Conservation (phyloP, 208 protist species). For the Trypanosoma rangeli region DNA sequence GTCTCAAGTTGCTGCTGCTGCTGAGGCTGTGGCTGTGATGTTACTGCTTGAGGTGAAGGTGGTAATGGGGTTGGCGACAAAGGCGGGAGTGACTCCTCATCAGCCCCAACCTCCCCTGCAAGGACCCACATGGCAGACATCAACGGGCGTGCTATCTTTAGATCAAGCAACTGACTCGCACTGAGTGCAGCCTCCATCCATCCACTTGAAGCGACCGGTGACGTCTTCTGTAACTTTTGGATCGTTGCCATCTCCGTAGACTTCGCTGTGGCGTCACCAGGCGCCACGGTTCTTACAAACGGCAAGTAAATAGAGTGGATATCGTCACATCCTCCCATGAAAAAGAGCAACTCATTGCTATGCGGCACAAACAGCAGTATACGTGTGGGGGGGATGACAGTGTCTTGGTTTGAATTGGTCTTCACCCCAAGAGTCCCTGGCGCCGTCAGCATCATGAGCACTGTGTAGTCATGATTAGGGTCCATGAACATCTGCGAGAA, state of each 20-base stretch:
- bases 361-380: constrained; percentile 26
- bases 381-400: neutral
- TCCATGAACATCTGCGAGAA: constrained; percentile 17
- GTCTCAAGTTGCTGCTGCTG: neutral
- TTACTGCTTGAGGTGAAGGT: neutral
- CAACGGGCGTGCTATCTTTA: constrained; percentile 33
- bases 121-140: constrained; percentile 27
- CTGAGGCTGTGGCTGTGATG: neutral
- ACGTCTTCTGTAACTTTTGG: neutral
- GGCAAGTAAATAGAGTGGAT: constrained; percentile 49
- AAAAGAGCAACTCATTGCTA: constrained; percentile 42
- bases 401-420: neutral
- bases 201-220: neutral
- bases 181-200: constrained; percentile 16
- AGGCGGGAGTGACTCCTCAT: constrained; percentile 12
- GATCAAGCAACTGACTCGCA: constrained; percentile 2
- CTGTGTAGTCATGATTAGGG: constrained; percentile 25
- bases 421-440: neutral
- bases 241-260: neutral
- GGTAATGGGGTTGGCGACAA: neutral
- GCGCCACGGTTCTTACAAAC: constrained; percentile 18
- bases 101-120: constrained; percentile 19
- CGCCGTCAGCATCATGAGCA: constrained; percentile 25
- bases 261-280: neutral
- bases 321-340: constrained; percentile 25